Conservation (phyloP, 116 monocot species). For the Dioscorea cayenensis region DNA sequence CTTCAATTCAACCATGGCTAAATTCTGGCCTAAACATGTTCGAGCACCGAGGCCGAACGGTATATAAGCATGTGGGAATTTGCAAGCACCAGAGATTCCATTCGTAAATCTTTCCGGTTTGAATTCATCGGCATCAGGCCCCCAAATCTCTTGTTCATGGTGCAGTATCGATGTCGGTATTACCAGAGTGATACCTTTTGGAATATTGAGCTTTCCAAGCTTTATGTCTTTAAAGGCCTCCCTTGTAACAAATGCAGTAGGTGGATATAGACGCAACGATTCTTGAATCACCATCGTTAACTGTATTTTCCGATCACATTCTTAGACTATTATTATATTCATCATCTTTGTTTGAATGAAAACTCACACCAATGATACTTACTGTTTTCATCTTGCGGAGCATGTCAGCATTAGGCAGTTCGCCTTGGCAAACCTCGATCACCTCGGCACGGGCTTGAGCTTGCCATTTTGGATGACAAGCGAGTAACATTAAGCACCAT, state of each 20-base stretch:
- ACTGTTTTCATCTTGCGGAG: constrained; percentile 26
- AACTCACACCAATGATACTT: not conserved
- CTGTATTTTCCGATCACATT: constrained; percentile 14
- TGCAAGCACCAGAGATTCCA: constrained; percentile 49
- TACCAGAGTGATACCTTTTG: constrained; percentile 58
- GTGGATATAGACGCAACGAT: constrained; percentile 57
- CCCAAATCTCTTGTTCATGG: constrained; percentile 53
- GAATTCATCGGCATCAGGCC: constrained; percentile 56
- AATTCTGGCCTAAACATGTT: constrained; percentile 66
- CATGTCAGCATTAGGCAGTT: constrained; percentile 12
- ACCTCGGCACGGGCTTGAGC: constrained; percentile 29
- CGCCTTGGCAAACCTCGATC: constrained; percentile 11
- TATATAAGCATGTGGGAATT: constrained; percentile 46
- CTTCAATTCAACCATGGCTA: constrained; percentile 76
- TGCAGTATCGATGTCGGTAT: constrained; percentile 49
- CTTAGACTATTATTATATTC: too few species aligned
- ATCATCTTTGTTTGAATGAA: too few species aligned
- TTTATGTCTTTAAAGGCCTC: constrained; percentile 53
- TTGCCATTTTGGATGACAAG: constrained; percentile 38
- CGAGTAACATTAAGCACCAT: constrained; percentile 43
- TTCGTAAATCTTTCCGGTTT: constrained; percentile 55
- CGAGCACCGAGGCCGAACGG: constrained; percentile 75
- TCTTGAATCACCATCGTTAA: constrained; percentile 78
- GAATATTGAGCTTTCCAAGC: constrained; percentile 40
- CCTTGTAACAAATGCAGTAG: constrained; percentile 38